Conservation (phyloP, 495 filamentous ascomycete species). For the Acidiella bohemica region DNA sequence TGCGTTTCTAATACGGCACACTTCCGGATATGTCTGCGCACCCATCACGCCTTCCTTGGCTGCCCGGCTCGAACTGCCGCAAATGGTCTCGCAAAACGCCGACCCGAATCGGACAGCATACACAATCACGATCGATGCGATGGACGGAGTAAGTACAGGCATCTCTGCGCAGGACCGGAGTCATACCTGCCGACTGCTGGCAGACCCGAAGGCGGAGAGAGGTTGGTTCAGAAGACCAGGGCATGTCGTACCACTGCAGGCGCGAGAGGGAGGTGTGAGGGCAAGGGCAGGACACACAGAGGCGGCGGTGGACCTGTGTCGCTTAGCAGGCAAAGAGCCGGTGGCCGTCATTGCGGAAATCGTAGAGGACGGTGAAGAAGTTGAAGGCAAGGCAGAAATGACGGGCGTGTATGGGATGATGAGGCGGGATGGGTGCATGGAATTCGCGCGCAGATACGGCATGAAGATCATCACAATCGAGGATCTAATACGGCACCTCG, state of each 20-base stretch:
- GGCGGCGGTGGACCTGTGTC: conserved; percentile 46
- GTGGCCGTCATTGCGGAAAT: conserved; percentile 61
- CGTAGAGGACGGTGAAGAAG: conserved; percentile 37
- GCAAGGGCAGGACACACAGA: conserved; percentile 80
- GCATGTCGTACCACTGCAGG: conserved; percentile 78
- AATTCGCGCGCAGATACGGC: conserved; percentile 78
- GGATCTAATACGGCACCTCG: conserved; percentile 67
- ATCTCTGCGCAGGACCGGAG: conserved; percentile 83
- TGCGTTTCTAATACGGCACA: conserved; percentile 84
- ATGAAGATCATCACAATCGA: conserved; percentile 92
- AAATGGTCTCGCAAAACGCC: conserved; percentile 71
- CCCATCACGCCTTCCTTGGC: conserved; percentile 59
- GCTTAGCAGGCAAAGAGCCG: conserved; percentile 31
- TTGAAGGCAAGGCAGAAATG: conserved; percentile 41
- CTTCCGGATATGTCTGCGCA: conserved; percentile 77
- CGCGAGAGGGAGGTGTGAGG: conserved; percentile 65
- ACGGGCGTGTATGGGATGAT: conserved; percentile 67
- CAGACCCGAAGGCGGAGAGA: conserved; percentile 44
- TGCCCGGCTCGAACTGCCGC: conserved; percentile 58
- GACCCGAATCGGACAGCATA: conserved; percentile 89
- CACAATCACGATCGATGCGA: conserved; percentile 72
- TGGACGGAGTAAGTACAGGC: conserved; percentile 64
- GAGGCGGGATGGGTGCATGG: conserved; percentile 77
- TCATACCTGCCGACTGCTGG: conserved; percentile 66
- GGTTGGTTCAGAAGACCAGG: conserved; percentile 68